Base-by-base conservation (phyloP, 2,329 filamentous ascomycete species). In the Zymoseptoria ardabiliae region DNA sequence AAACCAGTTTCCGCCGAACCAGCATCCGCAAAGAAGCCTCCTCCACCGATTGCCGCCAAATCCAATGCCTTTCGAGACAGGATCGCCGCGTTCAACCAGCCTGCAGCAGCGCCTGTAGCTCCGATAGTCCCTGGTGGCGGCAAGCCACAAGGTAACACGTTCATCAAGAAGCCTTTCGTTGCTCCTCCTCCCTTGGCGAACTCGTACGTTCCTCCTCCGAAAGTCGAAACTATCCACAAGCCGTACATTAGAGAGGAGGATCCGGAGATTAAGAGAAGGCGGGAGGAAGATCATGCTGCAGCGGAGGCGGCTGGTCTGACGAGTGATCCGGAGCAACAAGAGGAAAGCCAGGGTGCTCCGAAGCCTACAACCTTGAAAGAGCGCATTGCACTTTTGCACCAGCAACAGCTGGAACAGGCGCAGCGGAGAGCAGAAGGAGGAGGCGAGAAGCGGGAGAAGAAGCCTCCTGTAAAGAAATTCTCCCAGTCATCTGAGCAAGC, bases 91-190 rank as follows among this genome's bases (percentile, higher is more conserved):
- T 99, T 99, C 78, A 99, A 99, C 76, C 94, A 93, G 73, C 80
- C 90, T 51, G 85, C 89, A 45, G 91, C 91, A 5, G 85, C 91
- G 2, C 94, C 94, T 8, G 80, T 94, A 61, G 84, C 91, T n/a
- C 94, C 94, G 1, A 93, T 95, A 77, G 96, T 96, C 72, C 90
- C 91, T 20, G 81, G 82, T 61, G 85, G 85, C 2, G 75, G 81
- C 59, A 72, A 77, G 10, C 78, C 81, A 28, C 81, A 83, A 60
- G 78, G 82, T 53, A 81, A 82, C 63, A 81, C 81, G 56, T 97
- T 97, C 71, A 86, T 99, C 75, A 97, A 93, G 81, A 97, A 97
- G 76, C 91, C 93, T 0, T 99, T 97, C 69, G 92, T 99, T 58
- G 90, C 94, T 3, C 91, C 94, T 55, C 94, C 94, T 19, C 94